phyloP scores from a whole-genome alignment of 106 monocot species.

The Cymbidium sinense region DNA sequence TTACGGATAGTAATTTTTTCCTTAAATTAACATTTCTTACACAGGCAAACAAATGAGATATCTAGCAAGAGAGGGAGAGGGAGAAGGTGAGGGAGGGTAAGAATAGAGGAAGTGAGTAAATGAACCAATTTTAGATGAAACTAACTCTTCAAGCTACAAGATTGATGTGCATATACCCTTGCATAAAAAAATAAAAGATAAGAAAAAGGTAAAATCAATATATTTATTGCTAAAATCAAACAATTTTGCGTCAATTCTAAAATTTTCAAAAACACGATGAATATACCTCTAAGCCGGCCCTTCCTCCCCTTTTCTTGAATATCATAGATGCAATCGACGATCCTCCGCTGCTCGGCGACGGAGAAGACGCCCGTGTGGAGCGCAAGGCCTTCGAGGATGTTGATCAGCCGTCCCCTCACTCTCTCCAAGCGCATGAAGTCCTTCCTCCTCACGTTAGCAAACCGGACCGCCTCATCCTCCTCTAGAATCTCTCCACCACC shows the following conservation, averaged over 20 bases:
- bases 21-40: too few relatives aligned
- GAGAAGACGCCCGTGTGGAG: slow-evolving; percentile 54
- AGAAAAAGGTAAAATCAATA: not conserved
- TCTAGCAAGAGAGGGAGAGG: too few relatives aligned
- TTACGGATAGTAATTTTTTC: too few relatives aligned
- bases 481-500: not conserved
- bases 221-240: not conserved
- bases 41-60: too few relatives aligned
- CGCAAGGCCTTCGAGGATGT: slow-evolving; percentile 53
- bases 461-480: slow-evolving; percentile 15
- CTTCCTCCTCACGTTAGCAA: slow-evolving; percentile 38
- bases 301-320: slow-evolving; percentile 37
- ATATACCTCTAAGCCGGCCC: slow-evolving; percentile 38
- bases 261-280: not conserved
- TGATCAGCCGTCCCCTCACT: slow-evolving; percentile 28
- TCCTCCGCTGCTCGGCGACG: slow-evolving; percentile 32
- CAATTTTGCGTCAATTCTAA: not conserved
- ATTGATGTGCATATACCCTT: not conserved
- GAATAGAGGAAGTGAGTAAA: too few relatives aligned
- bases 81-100: too few relatives aligned
- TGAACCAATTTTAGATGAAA: too few relatives aligned
- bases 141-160: not conserved
- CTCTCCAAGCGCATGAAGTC: slow-evolving; percentile 39
- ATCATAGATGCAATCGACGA: slow-evolving; percentile 41
- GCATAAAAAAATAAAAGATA: not conserved